Conservation (phyloP, 2,329 filamentous ascomycete genomes). For the Sordariomycetes sp. region DNA sequence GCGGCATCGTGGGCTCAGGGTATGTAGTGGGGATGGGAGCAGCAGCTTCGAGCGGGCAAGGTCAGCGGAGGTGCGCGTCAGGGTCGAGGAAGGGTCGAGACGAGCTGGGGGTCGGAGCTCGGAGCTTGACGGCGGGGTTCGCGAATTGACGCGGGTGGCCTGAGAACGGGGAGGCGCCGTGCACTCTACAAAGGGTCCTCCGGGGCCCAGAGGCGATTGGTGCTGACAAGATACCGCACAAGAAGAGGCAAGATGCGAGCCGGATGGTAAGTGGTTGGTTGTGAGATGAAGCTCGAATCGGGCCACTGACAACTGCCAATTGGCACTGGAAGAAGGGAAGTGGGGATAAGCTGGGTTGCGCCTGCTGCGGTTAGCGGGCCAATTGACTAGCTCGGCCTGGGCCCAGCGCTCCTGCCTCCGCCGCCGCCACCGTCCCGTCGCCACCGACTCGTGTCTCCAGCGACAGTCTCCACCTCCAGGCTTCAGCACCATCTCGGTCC, state of each 20-base stretch:
- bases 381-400: not conserved
- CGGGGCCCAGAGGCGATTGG: not conserved
- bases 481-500: not conserved
- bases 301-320: not conserved
- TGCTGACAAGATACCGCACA: not conserved
- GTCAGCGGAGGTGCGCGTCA: not conserved
- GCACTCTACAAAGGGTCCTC: not conserved
- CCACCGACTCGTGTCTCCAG: not conserved
- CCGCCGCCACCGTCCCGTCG: not conserved
- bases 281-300: not conserved
- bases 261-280: not conserved
- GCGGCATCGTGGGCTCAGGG: slow-evolving; percentile 5
- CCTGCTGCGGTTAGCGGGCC: not conserved
- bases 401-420: not conserved
- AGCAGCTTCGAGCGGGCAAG: not conserved
- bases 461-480: not conserved
- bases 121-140: not conserved
- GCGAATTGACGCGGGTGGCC: not conserved
- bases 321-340: not conserved
- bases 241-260: not conserved
- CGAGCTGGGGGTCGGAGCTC: not conserved
- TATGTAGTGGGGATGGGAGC: not conserved
- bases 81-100: not conserved
- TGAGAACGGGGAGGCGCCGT: not conserved
- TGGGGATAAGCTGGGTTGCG: not conserved